Evolutionary conservation across 2,329 filamentous ascomycete species (phyloP).

Genomic region (Venturia oleaginea): DNA sequence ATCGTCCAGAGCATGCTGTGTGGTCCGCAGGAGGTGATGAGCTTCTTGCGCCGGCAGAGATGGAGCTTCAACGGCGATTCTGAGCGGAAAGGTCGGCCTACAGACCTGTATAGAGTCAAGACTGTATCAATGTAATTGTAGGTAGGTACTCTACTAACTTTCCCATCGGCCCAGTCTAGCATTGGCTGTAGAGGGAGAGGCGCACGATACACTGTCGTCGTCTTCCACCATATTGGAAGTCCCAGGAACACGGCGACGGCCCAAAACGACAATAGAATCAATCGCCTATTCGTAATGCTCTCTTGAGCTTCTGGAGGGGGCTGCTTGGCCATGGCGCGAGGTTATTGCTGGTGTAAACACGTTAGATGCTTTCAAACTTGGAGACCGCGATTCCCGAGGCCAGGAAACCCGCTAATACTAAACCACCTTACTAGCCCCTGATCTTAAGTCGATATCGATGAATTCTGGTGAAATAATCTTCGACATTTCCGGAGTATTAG

Average conservation of each 20-base stretch:
- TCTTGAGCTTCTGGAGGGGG: conserved; percentile 72
- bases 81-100: conserved; percentile 77
- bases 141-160: conserved; percentile 42
- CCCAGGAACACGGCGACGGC: conserved; percentile 72
- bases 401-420: background rate
- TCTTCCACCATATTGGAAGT: conserved; percentile 91
- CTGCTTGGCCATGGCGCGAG: conserved; percentile 3
- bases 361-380: background rate
- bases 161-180: conserved; percentile 85
- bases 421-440: background rate
- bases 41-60: conserved; percentile 57
- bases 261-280: conserved; percentile 86
- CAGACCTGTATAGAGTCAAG: conserved; percentile 54
- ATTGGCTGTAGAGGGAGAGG: conserved; percentile 75
- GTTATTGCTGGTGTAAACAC: background rate
- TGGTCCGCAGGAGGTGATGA: conserved; percentile 65
- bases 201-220: conserved; percentile 85
- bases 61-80: conserved; percentile 66
- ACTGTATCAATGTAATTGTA: conserved; percentile 15
- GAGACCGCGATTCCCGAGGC: background rate
- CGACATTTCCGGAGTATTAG: background rate
- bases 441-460: background rate
- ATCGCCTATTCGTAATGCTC: conserved; percentile 59
- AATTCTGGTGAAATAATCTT: background rate
- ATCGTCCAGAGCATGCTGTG: conserved; percentile 78